Percentiles rank a stretch among this genome's conserved stretches.
Conservation (phyloP, 768 basidiomycete species). For the Mycena crocata region DNA sequence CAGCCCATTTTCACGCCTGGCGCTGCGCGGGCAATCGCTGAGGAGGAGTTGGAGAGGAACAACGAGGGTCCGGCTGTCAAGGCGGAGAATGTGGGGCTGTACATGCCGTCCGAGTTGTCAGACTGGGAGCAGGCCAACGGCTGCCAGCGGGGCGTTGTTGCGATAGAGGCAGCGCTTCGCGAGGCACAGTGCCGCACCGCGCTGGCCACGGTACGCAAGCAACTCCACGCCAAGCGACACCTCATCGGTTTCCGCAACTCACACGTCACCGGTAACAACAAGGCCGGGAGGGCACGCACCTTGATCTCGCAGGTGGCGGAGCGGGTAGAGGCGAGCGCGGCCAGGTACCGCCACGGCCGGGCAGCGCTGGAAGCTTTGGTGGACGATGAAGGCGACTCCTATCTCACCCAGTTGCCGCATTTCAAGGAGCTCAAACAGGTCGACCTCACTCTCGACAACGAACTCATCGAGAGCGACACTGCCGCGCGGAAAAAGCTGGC, state of each 20-base stretch:
- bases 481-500: too few species aligned
- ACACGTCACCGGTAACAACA: neutral
- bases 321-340: too few species aligned
- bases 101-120: conserved; percentile 1
- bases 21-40: neutral
- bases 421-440: too few species aligned
- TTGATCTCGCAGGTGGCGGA: neutral
- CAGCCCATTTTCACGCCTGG: conserved; percentile 18
- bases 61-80: too few species aligned
- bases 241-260: conserved; percentile 1
- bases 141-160: neutral
- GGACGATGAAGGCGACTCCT: too few species aligned
- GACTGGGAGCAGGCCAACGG: neutral
- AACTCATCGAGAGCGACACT: too few species aligned
- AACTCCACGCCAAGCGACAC: conserved; percentile 5
- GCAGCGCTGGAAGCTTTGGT: too few species aligned
- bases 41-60: too few species aligned
- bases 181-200: conserved; percentile 11
- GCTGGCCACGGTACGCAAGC: neutral
- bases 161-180: conserved; percentile 2
- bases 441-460: too few species aligned
- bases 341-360: too few species aligned
- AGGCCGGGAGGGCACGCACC: neutral
- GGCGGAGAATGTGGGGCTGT: conserved; percentile 1
- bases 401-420: too few species aligned